phyloP scores from a whole-genome alignment of 2,329 filamentous ascomycete species.

The Exophiala spinifera region DNA sequence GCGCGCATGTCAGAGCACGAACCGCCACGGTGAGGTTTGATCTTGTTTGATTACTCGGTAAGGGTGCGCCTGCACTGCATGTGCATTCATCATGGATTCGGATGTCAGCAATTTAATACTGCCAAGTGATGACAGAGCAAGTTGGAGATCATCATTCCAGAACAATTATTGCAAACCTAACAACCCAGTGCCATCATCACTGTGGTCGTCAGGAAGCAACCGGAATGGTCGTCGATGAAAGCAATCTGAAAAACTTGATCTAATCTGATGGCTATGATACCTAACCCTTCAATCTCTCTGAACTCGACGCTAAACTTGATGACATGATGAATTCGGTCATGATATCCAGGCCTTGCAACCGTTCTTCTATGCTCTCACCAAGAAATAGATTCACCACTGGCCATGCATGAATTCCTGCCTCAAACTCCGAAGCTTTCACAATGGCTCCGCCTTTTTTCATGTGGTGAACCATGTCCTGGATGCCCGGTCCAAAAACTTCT shows the following conservation, averaged over 20 bases:
- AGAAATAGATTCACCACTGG: constrained; percentile 66
- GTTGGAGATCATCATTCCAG: constrained; percentile 22
- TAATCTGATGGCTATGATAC: constrained; percentile 51
- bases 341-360: constrained; percentile 45
- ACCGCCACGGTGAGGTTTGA: too few relatives aligned
- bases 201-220: constrained; percentile 16
- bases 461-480: constrained; percentile 57
- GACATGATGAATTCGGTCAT: constrained; percentile 27
- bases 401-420: constrained; percentile 75
- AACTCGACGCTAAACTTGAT: constrained; percentile 18
- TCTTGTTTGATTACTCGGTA: too few relatives aligned
- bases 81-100: not conserved
- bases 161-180: not conserved
- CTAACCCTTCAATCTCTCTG: constrained; percentile 1
- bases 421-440: constrained; percentile 59
- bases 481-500: constrained; percentile 73
- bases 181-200: constrained; percentile 17
- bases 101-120: not conserved
- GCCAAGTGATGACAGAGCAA: constrained; percentile 38
- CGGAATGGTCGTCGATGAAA: constrained; percentile 39
- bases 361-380: constrained; percentile 45
- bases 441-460: constrained; percentile 53
- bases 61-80: not conserved
- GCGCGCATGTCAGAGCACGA: too few relatives aligned
- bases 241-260: constrained; percentile 55